These are phyloP conservation scores for Erythrophleum ivorense DNA, from an alignment of 331 rosid species.

Conservation along the genomic window DNA sequence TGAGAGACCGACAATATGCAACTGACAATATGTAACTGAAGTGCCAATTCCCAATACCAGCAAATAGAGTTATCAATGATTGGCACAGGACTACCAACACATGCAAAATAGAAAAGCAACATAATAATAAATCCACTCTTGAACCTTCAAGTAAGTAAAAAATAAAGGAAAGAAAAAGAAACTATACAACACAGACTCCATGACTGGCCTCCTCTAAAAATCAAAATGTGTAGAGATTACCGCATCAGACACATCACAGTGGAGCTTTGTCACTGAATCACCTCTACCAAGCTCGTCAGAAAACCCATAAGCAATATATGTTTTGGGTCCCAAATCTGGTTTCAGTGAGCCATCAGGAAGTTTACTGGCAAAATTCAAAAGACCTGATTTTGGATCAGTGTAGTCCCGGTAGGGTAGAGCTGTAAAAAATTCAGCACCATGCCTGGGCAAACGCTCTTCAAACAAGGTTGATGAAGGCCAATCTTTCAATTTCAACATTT, in stretches of 20 bases:
- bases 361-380: conserved; percentile 65
- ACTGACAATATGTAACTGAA: not conserved
- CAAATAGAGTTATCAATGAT: conserved; percentile 13
- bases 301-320: conserved; percentile 80
- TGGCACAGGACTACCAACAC: conserved; percentile 20
- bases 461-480: conserved; percentile 79
- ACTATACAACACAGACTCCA: not conserved
- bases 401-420: conserved; percentile 73
- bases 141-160: not conserved
- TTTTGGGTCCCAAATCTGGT: conserved; percentile 87
- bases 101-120: not conserved
- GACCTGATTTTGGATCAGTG: conserved; percentile 71
- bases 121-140: not conserved
- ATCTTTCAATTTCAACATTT: conserved; percentile 79
- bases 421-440: conserved; percentile 63
- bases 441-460: conserved; percentile 83
- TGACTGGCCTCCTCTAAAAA: too few species aligned
- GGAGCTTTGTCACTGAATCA: conserved; percentile 82
- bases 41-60: conserved; percentile 17
- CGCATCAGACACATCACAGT: conserved; percentile 87
- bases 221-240: conserved; percentile 49
- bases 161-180: not conserved
- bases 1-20: not conserved
- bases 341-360: conserved; percentile 63
- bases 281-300: conserved; percentile 78